These are phyloP conservation scores for Fusarium euwallaceae DNA, from an alignment of 2,329 filamentous ascomycete genomes.

Conservation along the genomic window DNA sequence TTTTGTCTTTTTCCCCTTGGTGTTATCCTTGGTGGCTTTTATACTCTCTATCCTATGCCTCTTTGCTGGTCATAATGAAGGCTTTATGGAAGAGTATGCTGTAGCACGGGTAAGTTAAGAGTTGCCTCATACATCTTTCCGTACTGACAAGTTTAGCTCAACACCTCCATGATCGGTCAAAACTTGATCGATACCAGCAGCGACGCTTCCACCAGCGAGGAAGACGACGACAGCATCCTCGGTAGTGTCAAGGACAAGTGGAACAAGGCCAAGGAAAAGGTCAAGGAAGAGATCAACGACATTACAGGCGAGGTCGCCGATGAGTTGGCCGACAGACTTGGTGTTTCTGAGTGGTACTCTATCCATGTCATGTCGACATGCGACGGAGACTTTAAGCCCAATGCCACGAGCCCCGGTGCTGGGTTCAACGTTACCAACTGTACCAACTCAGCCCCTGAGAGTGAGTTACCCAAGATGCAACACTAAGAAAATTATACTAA, in stretches of 20 bases:
- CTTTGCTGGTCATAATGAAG: slow-evolving; percentile 56
- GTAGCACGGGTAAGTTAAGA: slow-evolving; percentile 53
- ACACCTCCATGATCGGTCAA: slow-evolving; percentile 56
- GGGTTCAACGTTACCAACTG: slow-evolving; percentile 61
- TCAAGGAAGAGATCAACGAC: slow-evolving; percentile 56
- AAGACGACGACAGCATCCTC: slow-evolving; percentile 45
- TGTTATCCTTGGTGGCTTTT: slow-evolving; percentile 54
- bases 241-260: slow-evolving; percentile 48
- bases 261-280: slow-evolving; percentile 50
- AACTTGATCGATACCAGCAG: slow-evolving; percentile 45
- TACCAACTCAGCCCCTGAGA: slow-evolving; percentile 54
- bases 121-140: no score
- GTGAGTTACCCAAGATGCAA: slow-evolving; percentile 47
- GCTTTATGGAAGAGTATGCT: slow-evolving; percentile 60
- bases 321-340: slow-evolving; percentile 57
- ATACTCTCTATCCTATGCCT: slow-evolving; percentile 56
- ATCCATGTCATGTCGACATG: slow-evolving; percentile 63
- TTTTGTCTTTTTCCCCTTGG: slow-evolving; percentile 53
- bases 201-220: slow-evolving; percentile 44
- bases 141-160: slow-evolving; percentile 47
- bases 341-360: slow-evolving; percentile 66
- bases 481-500: background rate
- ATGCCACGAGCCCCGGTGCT: slow-evolving; percentile 53
- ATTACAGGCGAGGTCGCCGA: slow-evolving; percentile 57
- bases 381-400: slow-evolving; percentile 61